Evolutionary conservation across 495 filamentous ascomycete genomes (phyloP).

Genomic region (Letharia lupina): DNA sequence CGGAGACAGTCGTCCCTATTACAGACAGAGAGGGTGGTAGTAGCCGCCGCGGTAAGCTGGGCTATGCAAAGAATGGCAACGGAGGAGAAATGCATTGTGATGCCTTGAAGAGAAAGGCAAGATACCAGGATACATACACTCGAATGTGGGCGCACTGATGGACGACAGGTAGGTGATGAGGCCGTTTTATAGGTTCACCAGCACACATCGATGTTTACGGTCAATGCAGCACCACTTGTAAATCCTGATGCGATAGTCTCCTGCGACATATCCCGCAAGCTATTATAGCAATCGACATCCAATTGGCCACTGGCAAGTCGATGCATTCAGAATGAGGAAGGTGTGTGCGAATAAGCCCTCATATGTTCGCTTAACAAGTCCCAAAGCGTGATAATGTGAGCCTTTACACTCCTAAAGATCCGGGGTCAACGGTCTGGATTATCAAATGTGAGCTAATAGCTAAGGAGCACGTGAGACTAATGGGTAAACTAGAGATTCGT

Average conservation of each 20-base stretch:
- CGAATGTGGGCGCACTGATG: neutral
- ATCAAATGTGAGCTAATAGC: neutral
- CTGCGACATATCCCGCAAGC: neutral
- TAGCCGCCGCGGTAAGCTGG: neutral
- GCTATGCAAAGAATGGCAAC: neutral
- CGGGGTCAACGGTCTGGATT: neutral
- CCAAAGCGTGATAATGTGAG: neutral
- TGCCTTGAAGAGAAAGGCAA: neutral
- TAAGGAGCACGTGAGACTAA: neutral
- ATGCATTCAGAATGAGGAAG: neutral
- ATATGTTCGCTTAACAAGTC: neutral
- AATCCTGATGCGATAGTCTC: neutral
- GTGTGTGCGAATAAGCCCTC: neutral
- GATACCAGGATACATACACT: neutral
- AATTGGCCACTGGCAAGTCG: neutral
- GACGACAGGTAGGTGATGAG: neutral
- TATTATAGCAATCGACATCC: neutral
- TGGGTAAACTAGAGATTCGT: neutral
- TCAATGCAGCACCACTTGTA: neutral
- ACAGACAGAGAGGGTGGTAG: conserved; percentile 1
- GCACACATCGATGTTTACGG: neutral
- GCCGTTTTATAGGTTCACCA: neutral
- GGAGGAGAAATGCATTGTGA: neutral
- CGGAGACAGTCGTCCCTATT: conserved; percentile 4
- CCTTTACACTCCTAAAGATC: neutral